Base-by-base conservation (phyloP, 208 protist species). In the Trypanosoma brucei region DNA sequence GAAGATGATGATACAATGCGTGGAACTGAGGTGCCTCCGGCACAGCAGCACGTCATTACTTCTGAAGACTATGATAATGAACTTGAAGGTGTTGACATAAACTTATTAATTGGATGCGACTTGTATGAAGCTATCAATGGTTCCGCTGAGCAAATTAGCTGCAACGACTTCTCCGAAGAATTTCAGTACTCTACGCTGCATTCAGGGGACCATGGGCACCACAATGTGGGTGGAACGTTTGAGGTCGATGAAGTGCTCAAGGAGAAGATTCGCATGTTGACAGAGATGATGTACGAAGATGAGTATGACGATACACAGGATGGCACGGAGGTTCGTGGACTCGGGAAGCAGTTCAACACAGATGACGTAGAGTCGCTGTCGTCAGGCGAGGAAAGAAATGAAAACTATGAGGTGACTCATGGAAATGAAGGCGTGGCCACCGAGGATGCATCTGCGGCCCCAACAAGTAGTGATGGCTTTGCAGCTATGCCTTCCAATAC, bases 241-340 rank as follows among this genome's bases (percentile, higher is more conserved):
- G 68, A 83, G 37, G 66, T 93, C 13, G 86, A 92, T 62, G 86
- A 93, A 35, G 65, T 78, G 13, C 74, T 95, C 66, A 80, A 80
- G 65, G 83, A 87, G 52, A 86, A 84, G 55, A 93, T 93, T 50
- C 84, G 84, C 9, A 77, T 95, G 67, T 70, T 95, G 33, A 88
- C 81, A 57, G 86, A 91, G 53, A 63, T 92, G 44, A 83, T 95
- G 81, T 95, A 95, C 73, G 90, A 95, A 57, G 90, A 95, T 56
- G 90, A 95, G 59, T 72, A 77, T 62, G 90, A 95, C 60, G 90
- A 95, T 59, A 79, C 75, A 0, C 75, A 80, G 59, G 67, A 63
- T 22, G 36, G 39, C 6, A 37, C 55, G n/a, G 63, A 60, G 49
- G 42, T 57, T 35, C 54, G 53, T 35, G 71, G 49, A 33, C 55